Evolutionary conservation across 208 protist species (phyloP).

Genomic region (Kentomonas sorsogonicus): DNA sequence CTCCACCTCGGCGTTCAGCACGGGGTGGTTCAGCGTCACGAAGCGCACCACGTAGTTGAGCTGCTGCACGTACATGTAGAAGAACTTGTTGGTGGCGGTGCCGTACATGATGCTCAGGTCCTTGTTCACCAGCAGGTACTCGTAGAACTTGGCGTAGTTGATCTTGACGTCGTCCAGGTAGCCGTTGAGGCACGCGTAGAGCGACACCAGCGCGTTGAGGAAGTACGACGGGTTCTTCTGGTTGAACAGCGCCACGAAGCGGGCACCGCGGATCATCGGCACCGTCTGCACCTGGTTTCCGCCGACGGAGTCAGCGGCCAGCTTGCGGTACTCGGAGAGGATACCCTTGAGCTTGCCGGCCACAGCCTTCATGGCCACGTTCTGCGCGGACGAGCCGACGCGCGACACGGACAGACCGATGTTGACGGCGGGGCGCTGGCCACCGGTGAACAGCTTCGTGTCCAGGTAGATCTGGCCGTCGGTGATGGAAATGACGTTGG

Average conservation of each 20-base stretch:
- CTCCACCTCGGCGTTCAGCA: constrained; percentile 71
- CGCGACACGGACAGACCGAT: constrained; percentile 93
- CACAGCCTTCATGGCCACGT: constrained; percentile 91
- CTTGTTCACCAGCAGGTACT: constrained; percentile 83
- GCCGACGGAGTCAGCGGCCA: constrained; percentile 80
- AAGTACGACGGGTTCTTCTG: constrained; percentile 85
- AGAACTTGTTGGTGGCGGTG: constrained; percentile 82
- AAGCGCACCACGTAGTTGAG: constrained; percentile 81
- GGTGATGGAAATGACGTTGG: constrained; percentile 94
- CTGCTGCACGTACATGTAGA: constrained; percentile 85
- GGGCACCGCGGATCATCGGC: constrained; percentile 79
- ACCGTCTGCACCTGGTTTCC: constrained; percentile 70
- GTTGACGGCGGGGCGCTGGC: constrained; percentile 91
- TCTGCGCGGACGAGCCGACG: constrained; percentile 92
- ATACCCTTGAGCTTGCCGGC: constrained; percentile 89
- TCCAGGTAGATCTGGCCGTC: constrained; percentile 95
- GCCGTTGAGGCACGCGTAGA: constrained; percentile 78
- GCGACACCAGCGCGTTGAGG: constrained; percentile 73
- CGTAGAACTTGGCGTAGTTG: constrained; percentile 86
- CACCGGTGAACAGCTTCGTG: constrained; percentile 91
- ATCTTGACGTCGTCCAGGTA: constrained; percentile 86
- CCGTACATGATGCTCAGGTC: constrained; percentile 83
- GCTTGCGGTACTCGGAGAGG: constrained; percentile 92
- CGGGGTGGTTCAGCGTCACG: constrained; percentile 73
- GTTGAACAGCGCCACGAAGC: constrained; percentile 81